Evolutionary conservation across 2,329 filamentous ascomycete species (phyloP).

Genomic region (Aspergillus thermomutatus): DNA sequence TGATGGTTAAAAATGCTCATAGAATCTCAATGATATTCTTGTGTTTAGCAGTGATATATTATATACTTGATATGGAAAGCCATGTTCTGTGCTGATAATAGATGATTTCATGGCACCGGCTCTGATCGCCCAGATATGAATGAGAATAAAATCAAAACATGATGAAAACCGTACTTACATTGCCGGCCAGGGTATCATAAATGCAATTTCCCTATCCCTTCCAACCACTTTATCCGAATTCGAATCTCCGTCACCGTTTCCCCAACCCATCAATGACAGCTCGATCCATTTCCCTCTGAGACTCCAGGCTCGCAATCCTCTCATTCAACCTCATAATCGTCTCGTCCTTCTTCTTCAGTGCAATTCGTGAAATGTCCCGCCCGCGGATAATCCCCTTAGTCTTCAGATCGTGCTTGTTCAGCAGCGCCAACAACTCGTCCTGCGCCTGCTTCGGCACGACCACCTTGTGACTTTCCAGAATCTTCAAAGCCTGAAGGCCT

Average conservation of each 20-base stretch:
- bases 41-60: background rate
- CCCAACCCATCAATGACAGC: constrained; percentile 42
- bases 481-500: constrained; percentile 22
- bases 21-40: background rate
- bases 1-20: background rate
- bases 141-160: background rate
- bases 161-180: background rate
- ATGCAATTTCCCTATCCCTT: background rate
- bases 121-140: background rate
- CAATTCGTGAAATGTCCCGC: constrained; percentile 62
- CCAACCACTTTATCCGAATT: background rate
- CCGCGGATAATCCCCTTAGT: constrained; percentile 62
- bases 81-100: background rate
- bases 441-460: constrained; percentile 31
- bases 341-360: constrained; percentile 62
- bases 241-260: constrained; percentile 14
- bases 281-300: constrained; percentile 53
- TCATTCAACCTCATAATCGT: constrained; percentile 64
- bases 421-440: constrained; percentile 38
- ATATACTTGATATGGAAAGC: background rate
- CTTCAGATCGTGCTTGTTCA: constrained; percentile 57
- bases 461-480: constrained; percentile 35
- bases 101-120: background rate
- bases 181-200: background rate
- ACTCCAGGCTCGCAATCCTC: constrained; percentile 57